Base-by-base conservation (phyloP, 2,329 filamentous ascomycete species). In the Pseudogymnoascus verrucosus region DNA sequence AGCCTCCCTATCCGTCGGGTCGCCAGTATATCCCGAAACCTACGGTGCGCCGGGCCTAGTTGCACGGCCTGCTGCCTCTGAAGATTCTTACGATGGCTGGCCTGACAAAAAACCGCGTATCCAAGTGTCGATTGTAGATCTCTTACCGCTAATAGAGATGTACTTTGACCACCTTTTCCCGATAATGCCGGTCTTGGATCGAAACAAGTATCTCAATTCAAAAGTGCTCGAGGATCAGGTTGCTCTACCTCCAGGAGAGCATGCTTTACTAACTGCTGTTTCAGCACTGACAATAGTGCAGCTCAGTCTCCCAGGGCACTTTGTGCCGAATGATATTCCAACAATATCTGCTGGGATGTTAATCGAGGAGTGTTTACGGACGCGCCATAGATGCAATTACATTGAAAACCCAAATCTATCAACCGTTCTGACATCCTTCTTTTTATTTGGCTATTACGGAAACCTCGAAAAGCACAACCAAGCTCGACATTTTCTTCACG, bases 81-180 rank as follows among this genome's bases (percentile, higher is more conserved):
- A 57, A 12, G 2, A 57, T 57, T 57, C 51, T 3, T 57, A 57
- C n/a, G 28, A 57, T 57, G 51, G 34, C 28, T 57, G 51, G 51
- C 51, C 51, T 57, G 11, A 31, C 51, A 31, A 19, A 34, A 57
- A 11, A 7, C n/a, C 51, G 51, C 51, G n/a, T 34, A 34, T 12
- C 8, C 51, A 34, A 11, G 8, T 54, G 11, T 31, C 8, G 26
- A 5, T 12, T 34, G 51, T 7, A 8, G 51, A 57, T 34, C 51
- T 57, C 8, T 19, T 57, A 7, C 51, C 51, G 51, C 21, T 57
- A 57, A 34, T 57, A 19, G 51, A 57, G 51, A 57, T 82, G 68
- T 86, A 82, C 75, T 84, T 85, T 73, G 75, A 77, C 67, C 78
- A 84, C 71, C 78, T 86, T 61, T 86, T 85, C 66, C 81, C 83